phyloP scores from a whole-genome alignment of 176 grass and related monocot species.

The Phyllostachys edulis region DNA sequence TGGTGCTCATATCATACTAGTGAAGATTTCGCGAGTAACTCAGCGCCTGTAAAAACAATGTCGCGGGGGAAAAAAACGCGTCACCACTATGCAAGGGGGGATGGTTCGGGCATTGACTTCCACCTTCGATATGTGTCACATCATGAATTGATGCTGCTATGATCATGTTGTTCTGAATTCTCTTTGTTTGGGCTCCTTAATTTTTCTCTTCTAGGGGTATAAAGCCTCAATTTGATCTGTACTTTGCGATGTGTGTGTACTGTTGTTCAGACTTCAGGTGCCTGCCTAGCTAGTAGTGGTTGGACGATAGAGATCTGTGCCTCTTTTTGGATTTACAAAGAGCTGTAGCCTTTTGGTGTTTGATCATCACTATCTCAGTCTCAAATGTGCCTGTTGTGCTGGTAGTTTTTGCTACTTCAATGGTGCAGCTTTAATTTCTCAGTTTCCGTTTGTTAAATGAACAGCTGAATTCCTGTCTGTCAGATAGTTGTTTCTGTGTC shows the following conservation, averaged over 20 bases:
- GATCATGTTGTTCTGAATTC: constrained; percentile 7
- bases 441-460: background rate
- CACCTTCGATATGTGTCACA: constrained; percentile 11
- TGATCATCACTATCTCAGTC: background rate
- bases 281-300: constrained; percentile 25
- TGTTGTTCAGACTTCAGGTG: constrained; percentile 41
- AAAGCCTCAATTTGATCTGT: constrained; percentile 19
- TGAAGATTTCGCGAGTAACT: background rate
- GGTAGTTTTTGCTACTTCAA: background rate
- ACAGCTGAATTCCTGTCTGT: background rate
- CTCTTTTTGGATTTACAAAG: constrained; percentile 18
- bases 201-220: background rate
- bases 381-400: background rate
- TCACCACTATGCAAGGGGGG: constrained; percentile 83
- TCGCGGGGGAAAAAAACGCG: background rate
- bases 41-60: background rate
- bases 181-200: constrained; percentile 17
- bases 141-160: constrained; percentile 13
- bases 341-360: constrained; percentile 29
- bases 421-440: background rate
- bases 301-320: constrained; percentile 14
- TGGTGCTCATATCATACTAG: constrained; percentile 56
- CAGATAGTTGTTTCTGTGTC: background rate
- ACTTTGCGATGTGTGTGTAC: constrained; percentile 16
- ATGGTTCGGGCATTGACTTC: constrained; percentile 99